Base-by-base conservation (phyloP, 805 yeast species). In the Myxozyma neglecta region DNA sequence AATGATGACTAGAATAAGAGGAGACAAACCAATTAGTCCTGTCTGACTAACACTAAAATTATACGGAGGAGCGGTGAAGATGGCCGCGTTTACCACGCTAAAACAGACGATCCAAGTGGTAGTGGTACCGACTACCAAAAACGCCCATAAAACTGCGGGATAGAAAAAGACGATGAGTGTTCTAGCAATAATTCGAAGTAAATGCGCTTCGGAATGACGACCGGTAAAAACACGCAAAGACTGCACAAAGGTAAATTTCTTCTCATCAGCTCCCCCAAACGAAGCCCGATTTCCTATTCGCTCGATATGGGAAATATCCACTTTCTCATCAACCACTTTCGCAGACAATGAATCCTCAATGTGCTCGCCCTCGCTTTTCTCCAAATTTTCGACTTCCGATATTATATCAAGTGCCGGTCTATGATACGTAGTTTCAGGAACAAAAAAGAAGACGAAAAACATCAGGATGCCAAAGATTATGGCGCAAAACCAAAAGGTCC, bases 341-440 rank as follows among this genome's bases (percentile, higher is more conserved):
- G 36, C 29, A 24, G 29, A 24, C 29, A 24, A 20, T 5, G 35
- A 10, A 18, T 16, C n/a, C 24, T 50, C 53, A 13, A 48, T 48
- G 14, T 48, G 52, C 16, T 35, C 29, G 14, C n/a, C 52, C 10
- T 8, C 52, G 5, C 10, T 16, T 35, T 50, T 50, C 18, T 50
- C 53, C 8, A 14, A 24, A 37, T 14, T 14, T 3, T 36, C 44
- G 18, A n/a, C 13, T 11, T 50, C 44, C 1, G 53, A 35, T 1
- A 29, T 16, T 14, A 39, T 18, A 11, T 50, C 53, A n/a, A 50
- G n/a, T 18, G 53, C 85, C 0, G 81, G 70, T 59, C 88, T 75
- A 61, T 81, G 83, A 85, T 86, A 84, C 72, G 82, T 84, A 1
- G 88, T 85, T 60, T 85, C 88, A 2, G 88, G 88, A 20, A 83